Evolutionary conservation across 164 flowering plant species (phyloP), one percentile per base, ranked within the genome.

Genomic region (Liquidambar formosana): DNA sequence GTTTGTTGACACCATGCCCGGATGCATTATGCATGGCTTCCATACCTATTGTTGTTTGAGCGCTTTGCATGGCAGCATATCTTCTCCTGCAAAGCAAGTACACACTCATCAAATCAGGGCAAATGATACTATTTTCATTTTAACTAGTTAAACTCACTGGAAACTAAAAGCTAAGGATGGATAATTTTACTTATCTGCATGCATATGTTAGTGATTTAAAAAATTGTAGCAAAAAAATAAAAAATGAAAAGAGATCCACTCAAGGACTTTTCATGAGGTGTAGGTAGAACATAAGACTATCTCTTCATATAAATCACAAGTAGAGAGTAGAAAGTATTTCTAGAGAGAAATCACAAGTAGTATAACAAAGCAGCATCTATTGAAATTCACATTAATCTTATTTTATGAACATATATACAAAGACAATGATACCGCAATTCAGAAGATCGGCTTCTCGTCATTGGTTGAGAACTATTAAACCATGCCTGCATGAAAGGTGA

Each of bases 381-480:
- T 54, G 57, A 54, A 54, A 54, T 21, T 10, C 10, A 25, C 10
- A 10, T 19, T 25, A 49, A 26, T 15, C 16, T 15, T 28, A 21
- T 41, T 44, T 18, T n/a, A 38, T 60, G 28, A 49, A 54, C n/a
- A 43, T 22, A 46, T 18, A 23, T 63, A 56, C 18, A 25, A 9
- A 61, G 53, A 25, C n/a, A 22, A 22, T 49, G 12, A 63, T 85
- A 90, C 96, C 96, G 61, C 66, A 90, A 58, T 75, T 88, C 96
- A 67, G 96, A 90, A 27, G 96, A 90, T 59, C 93, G 81, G 69
- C 96, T 90, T 85, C 96, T 85, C 18, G 91, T 90, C 96, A 90
- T 88, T 22, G 93, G 89, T 61, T 90, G 96, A 62, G 91, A 82
- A 77, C 96, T 90, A 51, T 86, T 86, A 67, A 87, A 84, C 90